phyloP scores from a whole-genome alignment of 1,284 basidiomycete species.

The Cutaneotrichosporon cutaneum region DNA sequence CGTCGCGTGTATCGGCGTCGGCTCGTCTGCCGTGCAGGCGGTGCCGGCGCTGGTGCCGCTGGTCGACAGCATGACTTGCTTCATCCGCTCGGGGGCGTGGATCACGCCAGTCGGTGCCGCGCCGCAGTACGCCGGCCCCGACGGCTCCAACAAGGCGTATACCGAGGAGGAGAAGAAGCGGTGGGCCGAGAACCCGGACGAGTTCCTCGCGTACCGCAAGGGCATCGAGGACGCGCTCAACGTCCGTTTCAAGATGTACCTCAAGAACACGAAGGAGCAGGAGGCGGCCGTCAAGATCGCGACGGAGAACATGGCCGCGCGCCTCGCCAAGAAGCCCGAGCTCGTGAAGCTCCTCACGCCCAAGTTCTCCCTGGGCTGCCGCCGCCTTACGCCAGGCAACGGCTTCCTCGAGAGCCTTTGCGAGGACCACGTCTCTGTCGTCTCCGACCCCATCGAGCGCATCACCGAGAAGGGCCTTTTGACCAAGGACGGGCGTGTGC shows the following conservation, averaged over 20 bases:
- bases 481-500: constrained; percentile 25
- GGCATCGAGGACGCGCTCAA: constrained; percentile 26
- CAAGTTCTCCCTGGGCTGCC: constrained; percentile 38
- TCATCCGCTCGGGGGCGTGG: constrained; percentile 29
- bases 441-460: constrained; percentile 22
- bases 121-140: constrained; percentile 24
- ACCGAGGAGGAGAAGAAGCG: constrained; percentile 4
- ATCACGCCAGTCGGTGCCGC: constrained; percentile 15
- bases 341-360: constrained; percentile 29
- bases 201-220: constrained; percentile 7
- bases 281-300: not conserved
- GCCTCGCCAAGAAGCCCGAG: constrained; percentile 23
- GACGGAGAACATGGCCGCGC: constrained; percentile 20
- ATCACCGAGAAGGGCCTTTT: constrained; percentile 30
- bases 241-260: constrained; percentile 27
- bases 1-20: constrained; percentile 25
- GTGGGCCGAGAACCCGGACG: not conserved
- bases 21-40: constrained; percentile 31
- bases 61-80: constrained; percentile 30
- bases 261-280: constrained; percentile 2
- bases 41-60: constrained; percentile 26
- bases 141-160: constrained; percentile 17
- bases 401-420: constrained; percentile 47
- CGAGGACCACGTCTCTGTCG: constrained; percentile 32
- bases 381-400: constrained; percentile 42